These are phyloP conservation scores for Hygrophorus russula DNA, from an alignment of 768 basidiomycete species.

Conservation along the genomic window DNA sequence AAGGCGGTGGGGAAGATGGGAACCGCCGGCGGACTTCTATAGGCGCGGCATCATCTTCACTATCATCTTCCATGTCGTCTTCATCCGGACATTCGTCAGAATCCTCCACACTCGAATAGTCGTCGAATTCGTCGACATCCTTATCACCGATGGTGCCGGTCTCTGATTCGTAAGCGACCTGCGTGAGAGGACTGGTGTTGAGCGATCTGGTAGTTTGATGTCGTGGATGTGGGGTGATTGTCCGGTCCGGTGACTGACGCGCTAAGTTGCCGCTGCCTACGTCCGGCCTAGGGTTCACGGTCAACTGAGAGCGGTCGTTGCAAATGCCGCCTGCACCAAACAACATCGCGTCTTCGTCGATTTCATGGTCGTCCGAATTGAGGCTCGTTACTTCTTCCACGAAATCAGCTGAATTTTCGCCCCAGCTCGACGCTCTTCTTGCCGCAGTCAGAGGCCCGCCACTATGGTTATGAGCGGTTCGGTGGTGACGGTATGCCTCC, in stretches of 20 bases:
- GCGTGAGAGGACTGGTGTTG: constrained; percentile 7
- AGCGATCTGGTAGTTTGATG: not conserved
- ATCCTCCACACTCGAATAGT: constrained; percentile 12
- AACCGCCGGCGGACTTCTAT: constrained; percentile 4
- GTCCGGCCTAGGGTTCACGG: too few relatives aligned
- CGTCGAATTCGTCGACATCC: constrained; percentile 8
- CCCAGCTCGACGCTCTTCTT: constrained; percentile 59
- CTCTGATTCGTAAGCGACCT: constrained; percentile 22
- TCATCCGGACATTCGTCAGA: constrained; percentile 16
- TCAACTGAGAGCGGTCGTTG: constrained; percentile 1
- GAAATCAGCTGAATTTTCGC: constrained; percentile 30
- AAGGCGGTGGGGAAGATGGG: constrained; percentile 16
- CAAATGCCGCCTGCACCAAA: constrained; percentile 9
- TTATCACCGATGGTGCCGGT: constrained; percentile 19
- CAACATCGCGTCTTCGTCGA: constrained; percentile 32
- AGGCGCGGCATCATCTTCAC: constrained; percentile 9
- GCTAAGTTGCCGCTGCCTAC: not conserved
- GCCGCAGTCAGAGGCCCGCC: constrained; percentile 27
- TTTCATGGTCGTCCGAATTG: constrained; percentile 24
- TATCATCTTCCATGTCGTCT: constrained; percentile 25
- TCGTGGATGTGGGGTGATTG: not conserved
- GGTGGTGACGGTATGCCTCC: constrained; percentile 26
- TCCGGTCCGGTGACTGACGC: not conserved
- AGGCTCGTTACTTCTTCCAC: constrained; percentile 19
- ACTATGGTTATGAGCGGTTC: constrained; percentile 12